Conservation (phyloP, 108 stramenopile species). For the Nitzschia sp. region DNA sequence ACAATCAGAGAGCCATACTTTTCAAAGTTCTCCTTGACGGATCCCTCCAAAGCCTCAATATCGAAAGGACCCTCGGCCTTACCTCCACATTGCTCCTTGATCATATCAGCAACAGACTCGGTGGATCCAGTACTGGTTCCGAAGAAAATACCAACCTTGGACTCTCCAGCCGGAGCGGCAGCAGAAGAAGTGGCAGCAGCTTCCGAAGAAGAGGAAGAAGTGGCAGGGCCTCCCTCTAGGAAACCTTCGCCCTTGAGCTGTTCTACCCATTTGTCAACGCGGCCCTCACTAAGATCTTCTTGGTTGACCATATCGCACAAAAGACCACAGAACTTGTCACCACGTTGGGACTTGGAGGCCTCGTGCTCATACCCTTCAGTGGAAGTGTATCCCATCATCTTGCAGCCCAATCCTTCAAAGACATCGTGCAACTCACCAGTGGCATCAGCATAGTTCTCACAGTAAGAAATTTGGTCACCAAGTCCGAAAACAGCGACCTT, state of each 20-base stretch:
- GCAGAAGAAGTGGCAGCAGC: conserved; percentile 22
- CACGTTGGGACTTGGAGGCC: conserved; percentile 76
- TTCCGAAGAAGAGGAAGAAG: conserved; percentile 16
- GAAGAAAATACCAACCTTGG: conserved; percentile 73
- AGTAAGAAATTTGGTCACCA: conserved; percentile 74
- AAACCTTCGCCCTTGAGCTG: conserved; percentile 75
- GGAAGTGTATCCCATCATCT: conserved; percentile 74
- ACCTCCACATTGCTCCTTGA: conserved; percentile 64
- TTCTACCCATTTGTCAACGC: conserved; percentile 76
- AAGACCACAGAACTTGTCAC: conserved; percentile 82
- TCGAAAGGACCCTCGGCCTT: conserved; percentile 74
- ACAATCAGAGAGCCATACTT: conserved; percentile 71
- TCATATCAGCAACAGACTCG: conserved; percentile 62
- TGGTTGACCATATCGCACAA: conserved; percentile 82
- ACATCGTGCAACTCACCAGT: conserved; percentile 87
- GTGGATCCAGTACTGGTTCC: conserved; percentile 80
- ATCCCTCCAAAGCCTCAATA: conserved; percentile 67
- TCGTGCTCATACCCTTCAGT: conserved; percentile 83
- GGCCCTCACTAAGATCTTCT: conserved; percentile 72
- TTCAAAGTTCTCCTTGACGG: conserved; percentile 55
- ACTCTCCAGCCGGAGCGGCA: conserved; percentile 23
- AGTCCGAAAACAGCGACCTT: conserved; percentile 88
- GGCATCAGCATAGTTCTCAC: conserved; percentile 88
- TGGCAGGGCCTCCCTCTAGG: conserved; percentile 39
- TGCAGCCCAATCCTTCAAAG: conserved; percentile 72